phyloP scores from a whole-genome alignment of 768 basidiomycete genomes.

The Pleurotus sapidus region DNA sequence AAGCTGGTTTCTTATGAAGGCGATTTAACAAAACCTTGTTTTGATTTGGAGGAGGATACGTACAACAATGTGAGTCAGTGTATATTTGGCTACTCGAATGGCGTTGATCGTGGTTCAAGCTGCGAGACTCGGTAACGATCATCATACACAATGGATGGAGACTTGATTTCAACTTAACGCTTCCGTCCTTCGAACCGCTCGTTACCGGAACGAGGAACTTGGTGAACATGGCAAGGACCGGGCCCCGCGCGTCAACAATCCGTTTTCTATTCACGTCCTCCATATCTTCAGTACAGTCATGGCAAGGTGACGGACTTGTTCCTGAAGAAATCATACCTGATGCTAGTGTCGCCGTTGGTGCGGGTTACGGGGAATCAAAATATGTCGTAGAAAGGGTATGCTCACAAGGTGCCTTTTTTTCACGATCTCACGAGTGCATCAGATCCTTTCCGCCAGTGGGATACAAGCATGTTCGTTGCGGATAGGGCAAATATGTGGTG shows the following conservation, averaged over 20 bases:
- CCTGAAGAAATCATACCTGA: constrained; percentile 23
- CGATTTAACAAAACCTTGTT: neutral
- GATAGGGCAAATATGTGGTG: constrained; percentile 32
- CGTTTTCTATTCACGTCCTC: constrained; percentile 34
- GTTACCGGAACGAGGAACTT: constrained; percentile 26
- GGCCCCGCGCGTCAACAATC: constrained; percentile 10
- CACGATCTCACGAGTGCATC: neutral
- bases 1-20: constrained; percentile 2
- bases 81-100: neutral
- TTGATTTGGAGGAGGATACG: neutral
- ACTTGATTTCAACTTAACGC: constrained; percentile 14
- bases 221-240: constrained; percentile 10
- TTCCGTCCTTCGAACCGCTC: constrained; percentile 28
- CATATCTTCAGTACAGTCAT: constrained; percentile 18
- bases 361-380: constrained; percentile 6
- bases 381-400: constrained; percentile 6
- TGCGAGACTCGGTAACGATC: constrained; percentile 21
- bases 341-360: constrained; percentile 20
- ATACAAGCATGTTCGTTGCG: constrained; percentile 21
- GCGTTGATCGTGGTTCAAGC: constrained; percentile 20
- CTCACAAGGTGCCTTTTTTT: neutral
- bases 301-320: constrained; percentile 9
- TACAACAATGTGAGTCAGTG: neutral
- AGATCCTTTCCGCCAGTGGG: constrained; percentile 25
- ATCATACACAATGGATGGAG: constrained; percentile 28